A percentile compares a stretch with the other conserved stretches of the same genome.
Evolutionary conservation across 768 basidiomycete genomes (phyloP).

Genomic region (Scleroderma citrinum): DNA sequence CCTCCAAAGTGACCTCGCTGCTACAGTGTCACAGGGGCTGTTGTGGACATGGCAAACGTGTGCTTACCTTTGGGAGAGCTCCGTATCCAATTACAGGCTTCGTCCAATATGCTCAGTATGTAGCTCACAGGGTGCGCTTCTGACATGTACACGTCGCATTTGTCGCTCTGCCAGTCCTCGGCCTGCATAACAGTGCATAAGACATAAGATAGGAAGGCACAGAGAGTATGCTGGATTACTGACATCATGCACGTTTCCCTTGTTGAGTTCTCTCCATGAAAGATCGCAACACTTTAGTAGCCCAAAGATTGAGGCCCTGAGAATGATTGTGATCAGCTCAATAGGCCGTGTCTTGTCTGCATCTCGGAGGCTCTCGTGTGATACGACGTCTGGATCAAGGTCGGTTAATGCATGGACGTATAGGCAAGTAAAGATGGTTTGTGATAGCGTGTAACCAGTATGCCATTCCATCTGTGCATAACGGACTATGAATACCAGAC

Average conservation of each 20-base stretch:
- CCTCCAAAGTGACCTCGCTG: constrained; percentile 46
- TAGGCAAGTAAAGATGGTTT: constrained; percentile 76
- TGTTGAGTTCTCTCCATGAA: constrained; percentile 75
- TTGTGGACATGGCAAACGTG: neutral
- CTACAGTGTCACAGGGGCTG: constrained; percentile 1
- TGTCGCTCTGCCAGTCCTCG: constrained; percentile 89
- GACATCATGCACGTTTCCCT: constrained; percentile 73
- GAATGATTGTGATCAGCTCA: constrained; percentile 61
- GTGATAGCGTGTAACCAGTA: constrained; percentile 74
- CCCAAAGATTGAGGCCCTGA: constrained; percentile 62
- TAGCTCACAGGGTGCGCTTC: constrained; percentile 55
- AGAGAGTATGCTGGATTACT: constrained; percentile 26
- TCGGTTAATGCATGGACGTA: constrained; percentile 62
- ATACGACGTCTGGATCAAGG: constrained; percentile 51
- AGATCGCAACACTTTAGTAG: constrained; percentile 79
- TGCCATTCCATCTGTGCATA: constrained; percentile 78
- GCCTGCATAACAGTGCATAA: constrained; percentile 36
- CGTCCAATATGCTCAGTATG: constrained; percentile 50
- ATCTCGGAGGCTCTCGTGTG: constrained; percentile 13
- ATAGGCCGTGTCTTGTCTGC: constrained; percentile 45
- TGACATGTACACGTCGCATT: constrained; percentile 71
- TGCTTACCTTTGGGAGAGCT: constrained; percentile 37
- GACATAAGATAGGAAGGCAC: constrained; percentile 8
- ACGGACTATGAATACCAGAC: constrained; percentile 11
- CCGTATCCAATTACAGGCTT: constrained; percentile 57